Evolutionary conservation across 2,329 filamentous ascomycete genomes (phyloP).

Genomic region (Periglandula ipomoeae): DNA sequence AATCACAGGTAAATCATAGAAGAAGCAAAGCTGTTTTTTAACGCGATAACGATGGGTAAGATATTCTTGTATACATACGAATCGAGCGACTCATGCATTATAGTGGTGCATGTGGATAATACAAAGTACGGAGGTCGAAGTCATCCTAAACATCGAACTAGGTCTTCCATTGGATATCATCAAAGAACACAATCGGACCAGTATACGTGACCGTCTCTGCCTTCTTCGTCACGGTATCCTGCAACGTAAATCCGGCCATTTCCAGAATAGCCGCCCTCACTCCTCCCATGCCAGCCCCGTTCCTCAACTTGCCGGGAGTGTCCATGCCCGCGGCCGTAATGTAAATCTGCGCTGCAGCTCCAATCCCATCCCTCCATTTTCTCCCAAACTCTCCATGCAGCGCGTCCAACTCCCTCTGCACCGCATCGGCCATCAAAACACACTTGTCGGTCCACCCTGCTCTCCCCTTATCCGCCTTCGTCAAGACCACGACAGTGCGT

Average conservation of each 20-base stretch:
- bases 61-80: not conserved
- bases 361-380: constrained; percentile 20
- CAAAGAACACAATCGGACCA: constrained; percentile 29
- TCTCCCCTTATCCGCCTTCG: constrained; percentile 45
- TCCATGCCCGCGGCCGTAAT: constrained; percentile 30
- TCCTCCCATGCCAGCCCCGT: constrained; percentile 30
- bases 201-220: constrained; percentile 26
- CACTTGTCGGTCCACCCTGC: constrained; percentile 21
- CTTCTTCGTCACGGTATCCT: constrained; percentile 23
- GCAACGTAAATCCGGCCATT: constrained; percentile 27
- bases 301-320: constrained; percentile 19
- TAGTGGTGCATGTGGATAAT: not conserved
- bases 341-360: constrained; percentile 22
- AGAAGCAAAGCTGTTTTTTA: not conserved
- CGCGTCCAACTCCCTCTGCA: constrained; percentile 19
- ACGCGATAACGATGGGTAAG: not conserved
- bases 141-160: too few relatives aligned
- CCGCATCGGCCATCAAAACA: constrained; percentile 14
- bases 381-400: constrained; percentile 15
- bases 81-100: not conserved
- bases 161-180: constrained; percentile 28
- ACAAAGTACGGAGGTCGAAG: not conserved
- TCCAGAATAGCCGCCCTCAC: constrained; percentile 30
- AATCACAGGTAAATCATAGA: constrained; percentile 6
- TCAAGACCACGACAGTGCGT: constrained; percentile 41